Evolutionary conservation across 768 basidiomycete species (phyloP).

Genomic region (Psilocybe sp.): DNA sequence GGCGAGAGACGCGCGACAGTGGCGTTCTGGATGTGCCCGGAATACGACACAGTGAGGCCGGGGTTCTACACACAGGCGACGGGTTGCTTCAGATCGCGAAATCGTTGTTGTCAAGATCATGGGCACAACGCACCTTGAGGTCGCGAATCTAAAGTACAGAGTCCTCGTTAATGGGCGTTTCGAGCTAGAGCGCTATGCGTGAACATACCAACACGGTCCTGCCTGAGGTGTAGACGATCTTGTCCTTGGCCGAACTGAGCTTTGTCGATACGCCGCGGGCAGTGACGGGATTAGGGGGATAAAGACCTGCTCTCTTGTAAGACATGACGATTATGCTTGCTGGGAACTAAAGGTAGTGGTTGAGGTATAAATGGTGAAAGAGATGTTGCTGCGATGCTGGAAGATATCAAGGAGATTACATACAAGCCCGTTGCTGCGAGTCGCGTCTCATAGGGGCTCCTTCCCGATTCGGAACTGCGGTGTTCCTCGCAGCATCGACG

Average conservation of each 20-base stretch:
- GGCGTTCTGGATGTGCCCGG: slow-evolving; percentile 78
- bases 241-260: slow-evolving; percentile 55
- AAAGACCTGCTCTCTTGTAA: slow-evolving; percentile 43
- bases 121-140: slow-evolving; percentile 58
- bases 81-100: slow-evolving; percentile 1
- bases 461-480: slow-evolving; percentile 6
- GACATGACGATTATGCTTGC: slow-evolving; percentile 26
- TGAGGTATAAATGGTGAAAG: background rate
- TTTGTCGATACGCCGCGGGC: slow-evolving; percentile 30
- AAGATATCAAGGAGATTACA: background rate
- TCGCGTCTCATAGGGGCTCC: slow-evolving; percentile 15
- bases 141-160: slow-evolving; percentile 64
- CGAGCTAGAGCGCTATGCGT: background rate
- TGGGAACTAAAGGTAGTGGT: background rate
- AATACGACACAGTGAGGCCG: slow-evolving; percentile 58
- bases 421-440: slow-evolving; percentile 21
- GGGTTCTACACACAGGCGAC: slow-evolving; percentile 50
- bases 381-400: slow-evolving; percentile 11
- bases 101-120: background rate
- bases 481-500: background rate
- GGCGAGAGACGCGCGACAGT: slow-evolving; percentile 92
- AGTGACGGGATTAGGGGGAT: slow-evolving; percentile 60
- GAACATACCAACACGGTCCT: slow-evolving; percentile 76
- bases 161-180: background rate
- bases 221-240: slow-evolving; percentile 84